phyloP scores from a whole-genome alignment of 1,284 basidiomycete species.

The Moniliophthora roreri region DNA sequence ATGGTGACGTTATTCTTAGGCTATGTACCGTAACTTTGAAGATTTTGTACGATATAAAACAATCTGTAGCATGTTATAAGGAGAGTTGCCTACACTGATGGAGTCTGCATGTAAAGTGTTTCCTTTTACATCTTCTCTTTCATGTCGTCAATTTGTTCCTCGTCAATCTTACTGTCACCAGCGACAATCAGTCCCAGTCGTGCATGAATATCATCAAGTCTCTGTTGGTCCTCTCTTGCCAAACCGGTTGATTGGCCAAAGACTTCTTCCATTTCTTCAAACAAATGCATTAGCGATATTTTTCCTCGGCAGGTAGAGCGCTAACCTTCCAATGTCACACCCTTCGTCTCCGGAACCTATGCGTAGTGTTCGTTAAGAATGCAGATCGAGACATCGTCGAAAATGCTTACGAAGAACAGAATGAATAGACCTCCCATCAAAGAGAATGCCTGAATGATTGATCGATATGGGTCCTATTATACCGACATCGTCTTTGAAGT shows the following conservation, averaged over 20 bases:
- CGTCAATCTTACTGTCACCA: slow-evolving; percentile 10
- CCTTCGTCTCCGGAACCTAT: slow-evolving; percentile 69
- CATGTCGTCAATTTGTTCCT: slow-evolving; percentile 20
- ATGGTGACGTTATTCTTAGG: no score
- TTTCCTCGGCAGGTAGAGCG: no score
- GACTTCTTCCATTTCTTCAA: slow-evolving; percentile 73
- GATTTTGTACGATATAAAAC: no score
- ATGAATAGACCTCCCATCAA: slow-evolving; percentile 65
- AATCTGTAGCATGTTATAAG: no score
- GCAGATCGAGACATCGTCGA: not conserved
- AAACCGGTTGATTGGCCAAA: slow-evolving; percentile 56
- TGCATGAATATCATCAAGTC: slow-evolving; percentile 54
- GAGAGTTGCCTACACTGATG: no score
- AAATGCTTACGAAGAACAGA: slow-evolving; percentile 50
- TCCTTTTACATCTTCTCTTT: slow-evolving; percentile 19
- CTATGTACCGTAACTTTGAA: no score
- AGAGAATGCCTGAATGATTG: slow-evolving; percentile 49
- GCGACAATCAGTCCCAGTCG: slow-evolving; percentile 51
- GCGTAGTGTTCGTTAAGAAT: not conserved
- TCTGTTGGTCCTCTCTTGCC: slow-evolving; percentile 52
- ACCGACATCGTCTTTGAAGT: not conserved
- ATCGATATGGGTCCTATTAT: not conserved
- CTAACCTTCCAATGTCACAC: no score
- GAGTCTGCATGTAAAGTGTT: no score
- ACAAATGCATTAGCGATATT: no score